Conservation (phyloP, 2,329 filamentous ascomycete species). For the Whalleya microplaca region DNA sequence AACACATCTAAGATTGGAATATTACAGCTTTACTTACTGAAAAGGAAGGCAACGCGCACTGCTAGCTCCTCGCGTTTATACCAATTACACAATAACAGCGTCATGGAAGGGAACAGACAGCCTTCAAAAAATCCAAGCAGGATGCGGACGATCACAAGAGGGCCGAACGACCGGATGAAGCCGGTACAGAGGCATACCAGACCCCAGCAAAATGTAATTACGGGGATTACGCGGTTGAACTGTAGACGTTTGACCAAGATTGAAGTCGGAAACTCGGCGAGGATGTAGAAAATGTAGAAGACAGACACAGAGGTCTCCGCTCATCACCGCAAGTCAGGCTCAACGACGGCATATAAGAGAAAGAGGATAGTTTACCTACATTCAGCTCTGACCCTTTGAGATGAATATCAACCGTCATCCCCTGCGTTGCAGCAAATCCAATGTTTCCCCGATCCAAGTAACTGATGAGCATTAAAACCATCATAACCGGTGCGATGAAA, state of each 20-base stretch:
- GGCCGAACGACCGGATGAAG: conserved; percentile 31
- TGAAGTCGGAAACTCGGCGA: conserved; percentile 31
- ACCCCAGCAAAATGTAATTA: conserved; percentile 31
- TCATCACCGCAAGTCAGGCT: not conserved
- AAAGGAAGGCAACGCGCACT: conserved; percentile 33
- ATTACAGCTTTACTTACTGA: conserved; percentile 13
- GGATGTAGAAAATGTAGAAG: conserved; percentile 34
- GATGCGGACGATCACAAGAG: conserved; percentile 31
- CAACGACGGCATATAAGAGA: not conserved
- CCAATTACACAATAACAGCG: conserved; percentile 35
- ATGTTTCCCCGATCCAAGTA: conserved; percentile 34
- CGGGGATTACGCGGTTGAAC: conserved; percentile 31
- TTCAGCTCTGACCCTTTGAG: conserved; percentile 27
- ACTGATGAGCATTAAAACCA: conserved; percentile 27
- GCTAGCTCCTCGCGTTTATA: conserved; percentile 39
- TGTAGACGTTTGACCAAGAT: conserved; percentile 32
- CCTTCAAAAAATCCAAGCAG: conserved; percentile 37
- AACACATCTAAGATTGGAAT: no score
- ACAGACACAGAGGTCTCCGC: conserved; percentile 29
- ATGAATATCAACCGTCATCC: conserved; percentile 27
- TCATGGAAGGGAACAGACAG: conserved; percentile 36
- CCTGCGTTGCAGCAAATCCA: conserved; percentile 33
- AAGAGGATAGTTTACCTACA: conserved; percentile 2
- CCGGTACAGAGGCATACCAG: conserved; percentile 34
- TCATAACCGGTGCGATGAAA: conserved; percentile 22